These are phyloP conservation scores for Lactarius hengduanensis DNA, from an alignment of 768 basidiomycete species.

Conservation along the genomic window DNA sequence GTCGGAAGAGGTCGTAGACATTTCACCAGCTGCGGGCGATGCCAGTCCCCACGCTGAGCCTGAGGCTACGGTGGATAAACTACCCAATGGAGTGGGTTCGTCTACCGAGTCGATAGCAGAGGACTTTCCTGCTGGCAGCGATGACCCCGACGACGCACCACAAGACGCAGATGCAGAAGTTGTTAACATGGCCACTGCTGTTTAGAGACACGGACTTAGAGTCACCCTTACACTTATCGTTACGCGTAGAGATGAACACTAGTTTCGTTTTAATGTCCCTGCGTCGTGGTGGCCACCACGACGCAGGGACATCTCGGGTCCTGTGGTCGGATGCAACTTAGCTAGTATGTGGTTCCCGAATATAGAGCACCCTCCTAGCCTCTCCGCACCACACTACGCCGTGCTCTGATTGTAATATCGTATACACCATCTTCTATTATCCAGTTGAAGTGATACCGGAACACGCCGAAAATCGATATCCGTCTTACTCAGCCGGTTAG, in stretches of 20 bases:
- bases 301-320: too few species aligned
- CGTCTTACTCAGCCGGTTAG: too few species aligned
- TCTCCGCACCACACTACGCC: too few species aligned
- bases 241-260: neutral
- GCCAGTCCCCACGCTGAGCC: neutral
- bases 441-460: too few species aligned
- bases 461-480: too few species aligned
- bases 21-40: neutral
- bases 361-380: too few species aligned
- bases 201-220: constrained; percentile 12
- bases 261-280: neutral
- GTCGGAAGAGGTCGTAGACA: constrained; percentile 21
- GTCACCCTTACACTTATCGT: neutral
- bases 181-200: neutral
- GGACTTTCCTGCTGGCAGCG: neutral
- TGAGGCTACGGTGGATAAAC: neutral
- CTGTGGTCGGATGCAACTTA: too few species aligned
- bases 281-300: too few species aligned
- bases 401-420: too few species aligned
- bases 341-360: too few species aligned
- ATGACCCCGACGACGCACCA: neutral
- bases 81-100: neutral
- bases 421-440: too few species aligned
- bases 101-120: neutral
- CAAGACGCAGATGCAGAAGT: neutral